Percentiles rank a stretch among this genome's conserved stretches.
Conservation (phyloP, 192 early-diverging fungal species). For the Piromyces sp. region DNA sequence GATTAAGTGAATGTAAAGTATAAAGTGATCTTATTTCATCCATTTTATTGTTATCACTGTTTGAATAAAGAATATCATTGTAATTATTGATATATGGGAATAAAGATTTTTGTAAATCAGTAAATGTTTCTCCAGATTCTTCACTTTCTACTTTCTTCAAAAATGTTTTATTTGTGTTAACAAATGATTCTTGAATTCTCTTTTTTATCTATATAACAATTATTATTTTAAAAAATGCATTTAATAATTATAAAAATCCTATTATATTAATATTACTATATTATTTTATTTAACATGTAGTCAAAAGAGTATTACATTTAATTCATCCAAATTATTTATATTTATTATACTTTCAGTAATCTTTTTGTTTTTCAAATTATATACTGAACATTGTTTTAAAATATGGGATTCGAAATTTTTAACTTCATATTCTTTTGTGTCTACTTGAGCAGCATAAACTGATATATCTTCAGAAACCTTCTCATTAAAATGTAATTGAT, state of each 20-base stretch:
- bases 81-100: slow-evolving; percentile 53
- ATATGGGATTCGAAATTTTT: background rate
- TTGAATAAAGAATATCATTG: slow-evolving; percentile 55
- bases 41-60: slow-evolving; percentile 36
- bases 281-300: too few species aligned
- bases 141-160: background rate
- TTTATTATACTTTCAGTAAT: background rate
- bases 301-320: background rate
- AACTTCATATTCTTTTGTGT: background rate
- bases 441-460: background rate
- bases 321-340: background rate
- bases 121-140: slow-evolving; percentile 6
- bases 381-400: background rate
- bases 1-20: slow-evolving; percentile 76
- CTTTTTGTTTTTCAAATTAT: background rate
- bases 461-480: background rate
- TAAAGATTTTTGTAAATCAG: slow-evolving; percentile 36
- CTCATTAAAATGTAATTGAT: background rate
- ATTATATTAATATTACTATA: too few species aligned
- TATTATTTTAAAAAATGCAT: too few species aligned
- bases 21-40: slow-evolving; percentile 54
- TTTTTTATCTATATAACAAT: background rate
- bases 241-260: too few species aligned
- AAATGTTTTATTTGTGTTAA: background rate
- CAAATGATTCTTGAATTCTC: background rate